phyloP scores from a whole-genome alignment of 1,284 basidiomycete species.

The Pseudozyma pruni region DNA sequence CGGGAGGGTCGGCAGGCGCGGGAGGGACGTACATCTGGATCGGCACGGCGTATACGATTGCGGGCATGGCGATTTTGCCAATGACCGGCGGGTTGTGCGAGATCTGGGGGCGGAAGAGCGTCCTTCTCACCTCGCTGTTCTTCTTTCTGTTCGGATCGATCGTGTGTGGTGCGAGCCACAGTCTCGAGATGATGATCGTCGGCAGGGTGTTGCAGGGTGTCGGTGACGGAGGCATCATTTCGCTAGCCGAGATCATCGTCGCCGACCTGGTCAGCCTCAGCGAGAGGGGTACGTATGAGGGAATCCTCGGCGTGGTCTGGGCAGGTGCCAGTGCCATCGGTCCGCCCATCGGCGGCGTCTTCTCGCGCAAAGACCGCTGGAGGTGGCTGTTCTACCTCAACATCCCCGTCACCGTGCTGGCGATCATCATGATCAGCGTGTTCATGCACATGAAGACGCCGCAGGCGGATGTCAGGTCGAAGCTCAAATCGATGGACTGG shows the following conservation, averaged over 20 bases:
- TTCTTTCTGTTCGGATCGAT: slow-evolving; percentile 35
- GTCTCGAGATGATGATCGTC: slow-evolving; percentile 39
- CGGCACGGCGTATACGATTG: slow-evolving; percentile 41
- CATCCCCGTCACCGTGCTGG: slow-evolving; percentile 44
- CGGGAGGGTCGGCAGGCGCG: not conserved
- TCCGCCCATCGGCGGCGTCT: slow-evolving; percentile 49
- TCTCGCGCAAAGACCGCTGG: slow-evolving; percentile 30
- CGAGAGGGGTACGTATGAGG: slow-evolving; percentile 51
- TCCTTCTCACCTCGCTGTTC: slow-evolving; percentile 27
- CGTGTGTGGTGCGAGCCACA: slow-evolving; percentile 27
- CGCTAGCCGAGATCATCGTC: slow-evolving; percentile 45
- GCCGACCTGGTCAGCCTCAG: slow-evolving; percentile 44
- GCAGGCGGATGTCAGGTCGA: slow-evolving; percentile 19
- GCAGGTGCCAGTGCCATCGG: slow-evolving; percentile 49
- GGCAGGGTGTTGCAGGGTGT: slow-evolving; percentile 37
- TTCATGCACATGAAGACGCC: slow-evolving; percentile 50
- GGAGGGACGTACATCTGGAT: slow-evolving; percentile 49
- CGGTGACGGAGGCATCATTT: slow-evolving; percentile 49
- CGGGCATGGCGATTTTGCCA: slow-evolving; percentile 40
- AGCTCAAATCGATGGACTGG: slow-evolving; percentile 43
- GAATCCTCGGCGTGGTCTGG: slow-evolving; percentile 49
- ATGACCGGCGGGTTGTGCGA: slow-evolving; percentile 35
- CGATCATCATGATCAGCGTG: slow-evolving; percentile 34
- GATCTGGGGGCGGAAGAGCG: slow-evolving; percentile 44
- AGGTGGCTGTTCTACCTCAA: slow-evolving; percentile 53